phyloP scores from a whole-genome alignment of 192 early-diverging fungal genomes.

The Linnemannia exigua region DNA sequence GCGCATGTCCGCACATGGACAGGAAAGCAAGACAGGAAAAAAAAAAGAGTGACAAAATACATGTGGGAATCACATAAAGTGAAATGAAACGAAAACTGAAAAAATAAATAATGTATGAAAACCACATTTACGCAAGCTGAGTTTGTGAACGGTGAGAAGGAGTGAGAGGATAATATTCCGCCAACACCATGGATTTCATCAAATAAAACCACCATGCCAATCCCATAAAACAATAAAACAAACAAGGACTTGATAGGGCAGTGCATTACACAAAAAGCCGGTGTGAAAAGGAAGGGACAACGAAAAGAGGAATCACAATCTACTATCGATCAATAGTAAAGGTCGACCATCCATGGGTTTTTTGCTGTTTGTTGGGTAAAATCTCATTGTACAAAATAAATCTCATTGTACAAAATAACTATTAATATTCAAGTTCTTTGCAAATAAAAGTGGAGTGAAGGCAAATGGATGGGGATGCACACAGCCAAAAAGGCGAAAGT shows the following conservation, averaged over 20 bases:
- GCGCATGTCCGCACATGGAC: background rate
- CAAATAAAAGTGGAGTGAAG: background rate
- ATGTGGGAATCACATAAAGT: constrained; percentile 1
- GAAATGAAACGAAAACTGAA: constrained; percentile 3
- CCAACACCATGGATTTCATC: background rate
- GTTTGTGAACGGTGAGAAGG: background rate
- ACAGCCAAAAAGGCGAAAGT: background rate
- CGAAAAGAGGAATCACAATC: background rate
- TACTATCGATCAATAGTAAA: background rate
- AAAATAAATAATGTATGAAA: background rate
- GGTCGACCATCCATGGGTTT: no score
- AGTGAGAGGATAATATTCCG: background rate
- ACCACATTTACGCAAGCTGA: no score
- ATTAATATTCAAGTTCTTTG: background rate
- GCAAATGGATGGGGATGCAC: background rate
- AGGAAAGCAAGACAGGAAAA: background rate
- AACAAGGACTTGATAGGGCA: background rate
- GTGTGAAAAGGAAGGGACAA: background rate
- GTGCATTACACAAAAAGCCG: background rate
- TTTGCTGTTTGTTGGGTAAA: constrained; percentile 8
- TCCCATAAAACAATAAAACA: background rate
- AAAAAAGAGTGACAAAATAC: background rate
- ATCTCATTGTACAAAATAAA: background rate
- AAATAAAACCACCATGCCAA: background rate
- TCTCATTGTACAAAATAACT: background rate